These are phyloP conservation scores for Neoarthrinium moseri DNA, from an alignment of 2,329 filamentous ascomycete genomes.

Conservation along the genomic window DNA sequence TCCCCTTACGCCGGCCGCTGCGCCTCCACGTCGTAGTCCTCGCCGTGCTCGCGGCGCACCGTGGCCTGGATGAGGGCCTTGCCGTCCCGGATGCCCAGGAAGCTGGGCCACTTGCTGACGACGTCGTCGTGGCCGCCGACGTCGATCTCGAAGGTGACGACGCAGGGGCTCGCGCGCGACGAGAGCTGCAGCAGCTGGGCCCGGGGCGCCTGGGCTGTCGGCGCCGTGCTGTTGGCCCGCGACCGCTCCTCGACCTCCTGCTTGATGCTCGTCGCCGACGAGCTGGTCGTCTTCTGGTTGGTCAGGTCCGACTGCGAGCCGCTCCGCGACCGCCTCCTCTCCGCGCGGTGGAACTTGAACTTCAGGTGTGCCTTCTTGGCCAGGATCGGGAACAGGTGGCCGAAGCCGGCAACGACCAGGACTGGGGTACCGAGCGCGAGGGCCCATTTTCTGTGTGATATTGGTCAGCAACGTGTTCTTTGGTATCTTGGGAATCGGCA, in stretches of 20 bases:
- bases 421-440: conserved; percentile 60
- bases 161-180: background rate
- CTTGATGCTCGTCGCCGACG: conserved; percentile 1
- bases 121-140: conserved; percentile 9
- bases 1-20: background rate
- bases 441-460: conserved; percentile 43
- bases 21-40: conserved; percentile 4
- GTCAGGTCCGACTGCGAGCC: background rate
- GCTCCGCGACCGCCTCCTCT: conserved; percentile 5
- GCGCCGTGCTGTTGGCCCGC: background rate
- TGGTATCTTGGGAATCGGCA: background rate
- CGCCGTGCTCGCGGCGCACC: background rate
- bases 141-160: conserved; percentile 12
- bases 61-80: conserved; percentile 9
- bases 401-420: conserved; percentile 54
- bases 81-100: conserved; percentile 10
- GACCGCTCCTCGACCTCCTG: conserved; percentile 1
- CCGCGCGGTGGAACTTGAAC: conserved; percentile 15
- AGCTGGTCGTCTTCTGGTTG: conserved; percentile 8
- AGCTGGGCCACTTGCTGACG: conserved; percentile 11
- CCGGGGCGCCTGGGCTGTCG: no score
- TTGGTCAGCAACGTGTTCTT: no score
- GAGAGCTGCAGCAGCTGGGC: background rate
- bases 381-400: conserved; percentile 40
- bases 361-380: conserved; percentile 5